These are phyloP conservation scores for Coleophoma cylindrospora DNA, from an alignment of 2,329 filamentous ascomycete genomes.

Conservation along the genomic window DNA sequence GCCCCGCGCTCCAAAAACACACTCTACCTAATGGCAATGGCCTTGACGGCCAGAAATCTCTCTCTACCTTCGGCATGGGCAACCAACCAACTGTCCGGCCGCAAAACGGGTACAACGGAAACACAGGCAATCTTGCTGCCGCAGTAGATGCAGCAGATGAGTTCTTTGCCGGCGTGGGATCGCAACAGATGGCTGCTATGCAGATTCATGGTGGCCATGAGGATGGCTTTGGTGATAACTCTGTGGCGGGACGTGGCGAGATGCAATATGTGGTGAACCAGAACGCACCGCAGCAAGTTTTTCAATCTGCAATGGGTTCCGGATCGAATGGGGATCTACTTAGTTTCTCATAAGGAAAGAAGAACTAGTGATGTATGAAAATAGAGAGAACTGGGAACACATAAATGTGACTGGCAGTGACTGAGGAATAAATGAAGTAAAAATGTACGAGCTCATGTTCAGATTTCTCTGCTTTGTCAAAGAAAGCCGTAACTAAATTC, in stretches of 20 bases:
- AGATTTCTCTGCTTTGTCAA: too few species aligned
- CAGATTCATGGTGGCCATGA: constrained; percentile 56
- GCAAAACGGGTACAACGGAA: constrained; percentile 22
- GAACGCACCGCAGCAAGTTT: constrained; percentile 70
- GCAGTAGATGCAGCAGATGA: constrained; percentile 82
- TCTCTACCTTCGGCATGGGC: constrained; percentile 51
- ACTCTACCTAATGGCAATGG: constrained; percentile 48
- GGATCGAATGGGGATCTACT: constrained; percentile 68
- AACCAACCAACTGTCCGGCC: constrained; percentile 25
- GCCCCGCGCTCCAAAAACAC: constrained; percentile 78
- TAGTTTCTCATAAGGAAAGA: constrained; percentile 42
- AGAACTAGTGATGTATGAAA: neutral
- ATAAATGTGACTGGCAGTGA: neutral
- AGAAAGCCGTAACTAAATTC: too few species aligned
- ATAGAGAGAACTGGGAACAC: neutral
- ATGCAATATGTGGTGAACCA: constrained; percentile 73
- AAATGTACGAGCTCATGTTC: neutral
- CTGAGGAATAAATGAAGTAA: neutral
- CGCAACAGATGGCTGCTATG: constrained; percentile 69
- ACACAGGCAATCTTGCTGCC: constrained; percentile 50
- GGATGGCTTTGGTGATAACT: constrained; percentile 56
- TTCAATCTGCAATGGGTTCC: constrained; percentile 62
- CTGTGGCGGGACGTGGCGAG: constrained; percentile 40
- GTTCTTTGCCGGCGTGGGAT: constrained; percentile 79
- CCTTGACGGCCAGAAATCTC: constrained; percentile 52